A percentile compares a stretch with the other conserved stretches of the same genome.
Evolutionary conservation across 2,329 filamentous ascomycete species (phyloP).

Genomic region (Aspergillus arachidicola): DNA sequence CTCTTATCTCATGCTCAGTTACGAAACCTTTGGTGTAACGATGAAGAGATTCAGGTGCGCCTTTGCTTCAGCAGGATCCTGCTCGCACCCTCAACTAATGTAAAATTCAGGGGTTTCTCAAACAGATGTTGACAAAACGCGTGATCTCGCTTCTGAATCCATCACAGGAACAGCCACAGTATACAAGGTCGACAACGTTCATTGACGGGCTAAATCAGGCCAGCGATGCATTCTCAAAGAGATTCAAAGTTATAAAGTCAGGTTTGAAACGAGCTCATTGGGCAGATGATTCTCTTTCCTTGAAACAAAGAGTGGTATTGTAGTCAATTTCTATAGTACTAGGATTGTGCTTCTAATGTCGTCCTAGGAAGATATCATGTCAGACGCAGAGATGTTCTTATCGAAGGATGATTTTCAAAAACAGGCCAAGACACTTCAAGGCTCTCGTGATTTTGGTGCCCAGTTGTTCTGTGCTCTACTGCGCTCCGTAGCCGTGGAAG

Average conservation of each 20-base stretch:
- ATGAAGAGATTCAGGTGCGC: conserved; percentile 64
- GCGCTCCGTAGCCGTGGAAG: conserved; percentile 76
- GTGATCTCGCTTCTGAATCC: conserved; percentile 70
- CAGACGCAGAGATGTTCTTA: conserved; percentile 67
- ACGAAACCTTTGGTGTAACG: conserved; percentile 89
- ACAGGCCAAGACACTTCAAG: conserved; percentile 69
- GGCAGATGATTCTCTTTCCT: conserved; percentile 67
- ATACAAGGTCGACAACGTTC: conserved; percentile 73
- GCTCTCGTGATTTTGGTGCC: conserved; percentile 85
- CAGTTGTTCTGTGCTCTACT: conserved; percentile 89
- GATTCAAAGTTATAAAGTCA: conserved; percentile 70
- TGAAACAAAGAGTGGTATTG: conserved; percentile 55
- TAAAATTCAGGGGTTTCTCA: conserved; percentile 49
- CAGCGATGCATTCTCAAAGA: conserved; percentile 66
- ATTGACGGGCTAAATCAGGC: conserved; percentile 76
- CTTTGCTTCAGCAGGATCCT: neutral
- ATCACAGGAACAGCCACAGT: conserved; percentile 67
- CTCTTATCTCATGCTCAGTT: conserved; percentile 75
- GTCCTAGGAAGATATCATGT: conserved; percentile 57
- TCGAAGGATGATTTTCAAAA: conserved; percentile 73
- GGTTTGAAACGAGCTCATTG: conserved; percentile 74
- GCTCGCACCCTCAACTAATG: conserved; percentile 15
- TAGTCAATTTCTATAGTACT: conserved; percentile 16
- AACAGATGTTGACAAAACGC: conserved; percentile 66
- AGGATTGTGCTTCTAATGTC: conserved; percentile 16